Evolutionary conservation across 306 rosid species (phyloP), one percentile per base, ranked within the genome.

Genomic region (Quercus variabilis): DNA sequence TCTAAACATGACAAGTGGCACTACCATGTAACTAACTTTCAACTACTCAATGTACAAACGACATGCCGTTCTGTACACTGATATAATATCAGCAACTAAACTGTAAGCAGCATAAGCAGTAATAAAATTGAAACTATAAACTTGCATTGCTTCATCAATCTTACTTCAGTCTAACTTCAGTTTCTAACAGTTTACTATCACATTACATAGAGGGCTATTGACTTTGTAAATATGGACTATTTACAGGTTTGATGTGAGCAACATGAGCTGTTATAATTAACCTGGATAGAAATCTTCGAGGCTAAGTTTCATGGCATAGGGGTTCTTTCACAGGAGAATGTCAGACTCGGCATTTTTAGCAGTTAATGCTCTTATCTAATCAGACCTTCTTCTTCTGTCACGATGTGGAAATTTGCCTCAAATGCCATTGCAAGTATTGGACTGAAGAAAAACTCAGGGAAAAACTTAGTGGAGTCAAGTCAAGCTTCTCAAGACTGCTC

Each of bases 341-440:
- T 65, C 75, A 26, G 74, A 54, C 69, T 33, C 75, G 20, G 49
- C 38, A n/a, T 23, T 74, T 82, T 60, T 63, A 69, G 67, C 74
- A 33, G 69, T 72, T 79, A 23, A 79, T 75, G 72, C 57, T 11
- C 28, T 71, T 77, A 69, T 57, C 81, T 26, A 55, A 17, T 71
- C 67, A 67, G 79, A 74, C 2, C 2, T 52, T 76, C 41, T 43
- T 81, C 55, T 33, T 78, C 57, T 68, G 76, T 56, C 49, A 74
- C 55, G 74, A 93, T 94, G 97, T 94, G 97, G 97, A 84, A 80
- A 69, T 88, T 92, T 68, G 95, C 95, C 60, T 87, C 97, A 55
- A 86, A 86, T 79, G 88, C 91, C 78, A 68, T 94, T 71, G 74
- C 91, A 21, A 87, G 89, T 88, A 73, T 89, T 85, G 86, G 91